A percentile compares a stretch with the other conserved stretches of the same genome.
Evolutionary conservation across 805 yeast genomes (phyloP).

Genomic region (Candida suzukii): DNA sequence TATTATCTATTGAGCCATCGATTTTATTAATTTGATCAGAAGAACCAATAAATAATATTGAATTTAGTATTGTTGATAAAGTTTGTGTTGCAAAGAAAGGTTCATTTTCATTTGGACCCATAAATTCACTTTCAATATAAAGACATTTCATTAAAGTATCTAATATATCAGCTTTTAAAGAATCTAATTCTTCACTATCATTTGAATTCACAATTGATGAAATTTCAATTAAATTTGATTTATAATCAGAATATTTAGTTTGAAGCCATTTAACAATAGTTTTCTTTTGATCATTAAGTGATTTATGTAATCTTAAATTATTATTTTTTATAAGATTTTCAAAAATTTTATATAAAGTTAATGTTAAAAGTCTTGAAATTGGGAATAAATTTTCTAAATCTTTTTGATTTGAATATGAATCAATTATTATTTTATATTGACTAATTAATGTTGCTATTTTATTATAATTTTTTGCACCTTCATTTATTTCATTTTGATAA

Average conservation of each 20-base stretch:
- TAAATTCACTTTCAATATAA: constrained; percentile 46
- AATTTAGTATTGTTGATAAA: constrained; percentile 19
- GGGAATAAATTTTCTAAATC: constrained; percentile 16
- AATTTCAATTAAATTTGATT: constrained; percentile 33
- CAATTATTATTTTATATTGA: constrained; percentile 21
- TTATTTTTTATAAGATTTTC: constrained; percentile 38
- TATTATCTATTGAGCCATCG: constrained; percentile 40
- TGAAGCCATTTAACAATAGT: constrained; percentile 58
- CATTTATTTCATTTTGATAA: constrained; percentile 24
- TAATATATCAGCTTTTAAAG: constrained; percentile 45
- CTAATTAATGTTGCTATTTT: constrained; percentile 41
- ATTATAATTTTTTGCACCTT: constrained; percentile 47
- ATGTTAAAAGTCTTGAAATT: constrained; percentile 30
- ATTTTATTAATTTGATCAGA: constrained; percentile 29
- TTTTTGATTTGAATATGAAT: constrained; percentile 9
- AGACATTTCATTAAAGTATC: constrained; percentile 51
- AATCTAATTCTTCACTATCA: constrained; percentile 24
- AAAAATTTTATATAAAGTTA: constrained; percentile 40
- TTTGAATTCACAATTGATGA: constrained; percentile 32
- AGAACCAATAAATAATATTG: constrained; percentile 21
- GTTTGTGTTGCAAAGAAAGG: constrained; percentile 57
- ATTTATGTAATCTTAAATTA: constrained; percentile 27
- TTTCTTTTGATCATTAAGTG: constrained; percentile 35
- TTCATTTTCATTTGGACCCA: constrained; percentile 44
- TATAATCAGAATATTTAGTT: constrained; percentile 49